Conservation (phyloP, 495 filamentous ascomycete genomes). For the Mycothermus thermophilus region DNA sequence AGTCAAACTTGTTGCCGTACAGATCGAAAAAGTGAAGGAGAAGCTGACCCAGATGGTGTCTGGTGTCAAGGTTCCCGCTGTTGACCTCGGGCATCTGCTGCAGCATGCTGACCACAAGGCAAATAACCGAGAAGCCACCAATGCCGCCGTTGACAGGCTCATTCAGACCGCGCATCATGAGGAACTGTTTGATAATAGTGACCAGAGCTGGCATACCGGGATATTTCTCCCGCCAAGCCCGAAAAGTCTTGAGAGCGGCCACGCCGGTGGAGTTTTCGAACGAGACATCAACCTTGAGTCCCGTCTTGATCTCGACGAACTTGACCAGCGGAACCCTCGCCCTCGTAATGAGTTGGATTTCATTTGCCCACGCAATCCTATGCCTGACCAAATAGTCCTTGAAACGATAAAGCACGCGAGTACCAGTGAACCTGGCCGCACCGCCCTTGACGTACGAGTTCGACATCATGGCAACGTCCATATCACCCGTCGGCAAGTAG, state of each 20-base stretch:
- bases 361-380: slow-evolving; percentile 35
- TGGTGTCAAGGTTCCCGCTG: slow-evolving; percentile 38
- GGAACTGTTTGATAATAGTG: slow-evolving; percentile 79
- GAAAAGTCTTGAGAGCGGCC: slow-evolving; percentile 62
- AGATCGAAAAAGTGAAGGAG: slow-evolving; percentile 77
- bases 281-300: slow-evolving; percentile 73
- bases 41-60: slow-evolving; percentile 58
- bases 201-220: slow-evolving; percentile 75
- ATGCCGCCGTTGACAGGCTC: slow-evolving; percentile 82
- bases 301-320: slow-evolving; percentile 58
- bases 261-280: slow-evolving; percentile 84
- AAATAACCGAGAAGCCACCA: slow-evolving; percentile 89
- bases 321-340: slow-evolving; percentile 93
- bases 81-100: slow-evolving; percentile 60
- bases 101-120: slow-evolving; percentile 76
- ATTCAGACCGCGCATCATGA: slow-evolving; percentile 77
- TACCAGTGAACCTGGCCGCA: slow-evolving; percentile 22
- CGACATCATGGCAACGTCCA: slow-evolving; percentile 83
- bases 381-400: slow-evolving; percentile 32
- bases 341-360: slow-evolving; percentile 48
- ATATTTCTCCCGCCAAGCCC: slow-evolving; percentile 59
- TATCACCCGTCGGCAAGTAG: slow-evolving; percentile 83
- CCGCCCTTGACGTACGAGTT: slow-evolving; percentile 35
- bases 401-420: slow-evolving; percentile 32
- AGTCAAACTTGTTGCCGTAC: slow-evolving; percentile 71